phyloP scores from a whole-genome alignment of 192 early-diverging fungal species.

The Coemansia sp. region DNA sequence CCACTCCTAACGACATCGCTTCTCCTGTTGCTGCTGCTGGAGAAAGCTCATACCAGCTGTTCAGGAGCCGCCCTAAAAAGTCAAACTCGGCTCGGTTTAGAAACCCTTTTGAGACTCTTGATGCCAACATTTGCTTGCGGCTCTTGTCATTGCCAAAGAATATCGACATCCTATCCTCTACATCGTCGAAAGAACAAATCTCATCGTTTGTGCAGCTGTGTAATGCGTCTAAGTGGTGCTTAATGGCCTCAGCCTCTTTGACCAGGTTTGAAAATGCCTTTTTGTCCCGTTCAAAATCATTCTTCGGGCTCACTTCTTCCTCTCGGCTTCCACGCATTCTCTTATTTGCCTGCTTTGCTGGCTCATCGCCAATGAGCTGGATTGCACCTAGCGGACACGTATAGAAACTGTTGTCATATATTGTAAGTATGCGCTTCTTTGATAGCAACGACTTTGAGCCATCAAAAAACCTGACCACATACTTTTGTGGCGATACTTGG shows the following conservation, averaged over 20 bases:
- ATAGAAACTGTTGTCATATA: constrained; percentile 43
- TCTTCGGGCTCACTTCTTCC: constrained; percentile 14
- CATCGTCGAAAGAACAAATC: constrained; percentile 11
- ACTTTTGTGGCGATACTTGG: constrained; percentile 18
- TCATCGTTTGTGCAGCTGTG: constrained; percentile 31
- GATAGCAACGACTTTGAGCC: constrained; percentile 13
- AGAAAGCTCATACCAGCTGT: constrained; percentile 36
- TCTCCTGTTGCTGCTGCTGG: constrained; percentile 7
- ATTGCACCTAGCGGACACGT: constrained; percentile 41
- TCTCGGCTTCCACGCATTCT: not conserved
- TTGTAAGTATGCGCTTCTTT: constrained; percentile 32
- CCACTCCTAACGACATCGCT: not conserved
- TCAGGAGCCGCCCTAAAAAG: constrained; percentile 41
- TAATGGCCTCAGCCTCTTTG: constrained; percentile 15
- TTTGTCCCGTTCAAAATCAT: constrained; percentile 36
- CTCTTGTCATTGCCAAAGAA: constrained; percentile 36
- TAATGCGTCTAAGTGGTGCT: constrained; percentile 27
- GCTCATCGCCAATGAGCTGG: constrained; percentile 41
- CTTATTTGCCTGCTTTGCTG: constrained; percentile 4
- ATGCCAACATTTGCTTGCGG: constrained; percentile 24
- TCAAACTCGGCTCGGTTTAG: constrained; percentile 51
- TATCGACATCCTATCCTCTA: constrained; percentile 27
- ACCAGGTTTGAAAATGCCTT: constrained; percentile 21
- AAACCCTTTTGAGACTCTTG: constrained; percentile 27
- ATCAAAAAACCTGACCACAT: constrained; percentile 43